These are phyloP conservation scores for Cryptococcus jaspeensis DNA, from an alignment of 1,284 basidiomycete species.

Conservation along the genomic window DNA sequence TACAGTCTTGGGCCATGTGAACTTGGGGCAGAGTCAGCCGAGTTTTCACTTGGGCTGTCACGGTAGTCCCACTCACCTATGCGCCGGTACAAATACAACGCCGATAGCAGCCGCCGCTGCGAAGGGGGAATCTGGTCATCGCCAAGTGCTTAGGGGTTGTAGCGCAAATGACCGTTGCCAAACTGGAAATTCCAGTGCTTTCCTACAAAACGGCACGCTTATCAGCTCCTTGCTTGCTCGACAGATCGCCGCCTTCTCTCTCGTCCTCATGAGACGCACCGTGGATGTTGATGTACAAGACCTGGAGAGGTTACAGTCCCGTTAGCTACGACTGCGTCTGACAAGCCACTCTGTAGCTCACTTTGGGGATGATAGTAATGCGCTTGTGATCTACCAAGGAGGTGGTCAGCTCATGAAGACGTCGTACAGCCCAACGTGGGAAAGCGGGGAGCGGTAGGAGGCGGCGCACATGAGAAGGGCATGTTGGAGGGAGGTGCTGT, in stretches of 20 bases:
- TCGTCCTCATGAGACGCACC: slow-evolving; percentile 14
- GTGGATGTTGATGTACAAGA: slow-evolving; percentile 32
- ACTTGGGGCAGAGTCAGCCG: too few relatives aligned
- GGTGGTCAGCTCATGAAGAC: too few relatives aligned
- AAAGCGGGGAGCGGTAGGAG: too few relatives aligned
- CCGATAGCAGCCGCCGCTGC: too few relatives aligned
- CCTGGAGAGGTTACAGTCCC: slow-evolving; percentile 8
- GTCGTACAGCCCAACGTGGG: too few relatives aligned
- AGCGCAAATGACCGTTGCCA: slow-evolving; percentile 25
- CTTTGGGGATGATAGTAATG: slow-evolving; percentile 33
- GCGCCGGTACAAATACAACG: too few relatives aligned
- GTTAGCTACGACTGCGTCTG: neutral
- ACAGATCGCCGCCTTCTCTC: neutral
- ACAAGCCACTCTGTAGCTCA: slow-evolving; percentile 10
- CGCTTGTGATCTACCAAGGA: slow-evolving; percentile 25
- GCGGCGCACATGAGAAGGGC: too few relatives aligned
- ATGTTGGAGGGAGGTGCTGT: too few relatives aligned
- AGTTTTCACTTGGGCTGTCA: too few relatives aligned
- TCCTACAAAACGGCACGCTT: slow-evolving; percentile 7
- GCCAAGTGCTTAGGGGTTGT: slow-evolving; percentile 15
- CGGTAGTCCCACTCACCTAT: too few relatives aligned
- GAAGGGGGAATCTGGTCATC: too few relatives aligned
- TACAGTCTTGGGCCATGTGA: too few relatives aligned
- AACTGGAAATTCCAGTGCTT: slow-evolving; percentile 25
- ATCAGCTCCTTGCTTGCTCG: neutral